phyloP scores from a whole-genome alignment of 495 filamentous ascomycete genomes.

The Aspergillus avenaceus region DNA sequence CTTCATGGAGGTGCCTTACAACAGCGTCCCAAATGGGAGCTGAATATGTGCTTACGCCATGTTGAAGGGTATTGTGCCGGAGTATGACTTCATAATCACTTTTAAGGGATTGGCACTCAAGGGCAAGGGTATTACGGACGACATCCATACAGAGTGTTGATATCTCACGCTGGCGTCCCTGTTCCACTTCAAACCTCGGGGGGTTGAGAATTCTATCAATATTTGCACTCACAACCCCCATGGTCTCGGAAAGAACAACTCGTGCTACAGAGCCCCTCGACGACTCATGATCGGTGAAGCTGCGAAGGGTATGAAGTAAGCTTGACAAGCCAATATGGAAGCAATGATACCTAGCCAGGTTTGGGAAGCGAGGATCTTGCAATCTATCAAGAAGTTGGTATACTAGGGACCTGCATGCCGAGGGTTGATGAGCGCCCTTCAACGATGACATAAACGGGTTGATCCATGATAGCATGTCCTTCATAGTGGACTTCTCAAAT shows the following conservation, averaged over 20 bases:
- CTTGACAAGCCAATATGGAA: conserved; percentile 47
- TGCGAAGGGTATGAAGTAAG: conserved; percentile 47
- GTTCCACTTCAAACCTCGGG: conserved; percentile 36
- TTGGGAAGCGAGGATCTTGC: conserved; percentile 47
- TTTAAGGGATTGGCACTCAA: conserved; percentile 71
- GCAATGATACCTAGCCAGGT: conserved; percentile 44
- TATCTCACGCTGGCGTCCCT: conserved; percentile 33
- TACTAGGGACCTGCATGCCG: conserved; percentile 66
- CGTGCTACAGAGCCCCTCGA: conserved; percentile 46
- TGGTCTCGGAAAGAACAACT: conserved; percentile 49
- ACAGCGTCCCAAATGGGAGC: conserved; percentile 72
- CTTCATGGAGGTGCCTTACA: conserved; percentile 59
- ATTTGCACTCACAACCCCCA: conserved; percentile 47
- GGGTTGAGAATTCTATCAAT: conserved; percentile 42
- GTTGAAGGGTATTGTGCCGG: conserved; percentile 54
- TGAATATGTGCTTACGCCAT: conserved; percentile 61
- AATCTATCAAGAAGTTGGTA: conserved; percentile 65
- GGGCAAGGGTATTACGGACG: conserved; percentile 62
- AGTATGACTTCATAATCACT: conserved; percentile 67
- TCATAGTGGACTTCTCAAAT: conserved; percentile 50
- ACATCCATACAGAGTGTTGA: conserved; percentile 52
- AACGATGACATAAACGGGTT: conserved; percentile 71
- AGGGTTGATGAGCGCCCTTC: conserved; percentile 61
- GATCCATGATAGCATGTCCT: conserved; percentile 68
- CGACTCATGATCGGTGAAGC: conserved; percentile 48